These are phyloP conservation scores for Lipomyces japonicus DNA, from an alignment of 805 yeast genomes.

Conservation along the genomic window DNA sequence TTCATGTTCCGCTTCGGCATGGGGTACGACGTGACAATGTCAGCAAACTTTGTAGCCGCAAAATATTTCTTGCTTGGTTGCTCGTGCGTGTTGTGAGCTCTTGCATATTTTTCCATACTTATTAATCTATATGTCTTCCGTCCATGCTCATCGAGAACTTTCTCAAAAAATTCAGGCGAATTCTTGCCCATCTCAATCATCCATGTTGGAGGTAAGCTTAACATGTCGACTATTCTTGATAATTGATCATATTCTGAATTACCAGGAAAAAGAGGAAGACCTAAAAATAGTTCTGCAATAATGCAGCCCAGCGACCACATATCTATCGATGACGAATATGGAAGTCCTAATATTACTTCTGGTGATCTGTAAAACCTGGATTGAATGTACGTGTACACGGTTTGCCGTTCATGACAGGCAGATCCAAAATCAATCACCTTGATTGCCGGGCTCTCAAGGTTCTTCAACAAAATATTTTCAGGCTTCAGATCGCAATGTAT, in stretches of 20 bases:
- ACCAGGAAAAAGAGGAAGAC: slow-evolving; percentile 93
- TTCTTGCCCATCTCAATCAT: slow-evolving; percentile 95
- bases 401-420: slow-evolving; percentile 55
- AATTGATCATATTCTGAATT: slow-evolving; percentile 90
- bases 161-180: slow-evolving; percentile 63
- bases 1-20: slow-evolving; percentile 39
- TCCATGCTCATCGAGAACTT: slow-evolving; percentile 40
- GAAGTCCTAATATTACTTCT: slow-evolving; percentile 86
- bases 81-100: slow-evolving; percentile 48
- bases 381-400: slow-evolving; percentile 91
- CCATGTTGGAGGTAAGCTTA: slow-evolving; percentile 88
- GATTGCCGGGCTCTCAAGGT: slow-evolving; percentile 77
- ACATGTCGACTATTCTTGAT: slow-evolving; percentile 70
- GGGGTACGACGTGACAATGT: slow-evolving; percentile 73
- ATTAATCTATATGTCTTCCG: slow-evolving; percentile 43
- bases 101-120: slow-evolving; percentile 52
- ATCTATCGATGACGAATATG: slow-evolving; percentile 84
- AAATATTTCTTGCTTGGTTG: slow-evolving; percentile 84
- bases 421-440: slow-evolving; percentile 90
- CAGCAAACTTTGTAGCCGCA: slow-evolving; percentile 58
- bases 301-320: slow-evolving; percentile 98
- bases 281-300: slow-evolving; percentile 82
- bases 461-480: slow-evolving; percentile 79
- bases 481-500: slow-evolving; percentile 98
- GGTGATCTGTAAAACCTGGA: slow-evolving; percentile 95